Base-by-base conservation (phyloP, 139 green algal species). In the Chlamydomonas sphaeroides region DNA sequence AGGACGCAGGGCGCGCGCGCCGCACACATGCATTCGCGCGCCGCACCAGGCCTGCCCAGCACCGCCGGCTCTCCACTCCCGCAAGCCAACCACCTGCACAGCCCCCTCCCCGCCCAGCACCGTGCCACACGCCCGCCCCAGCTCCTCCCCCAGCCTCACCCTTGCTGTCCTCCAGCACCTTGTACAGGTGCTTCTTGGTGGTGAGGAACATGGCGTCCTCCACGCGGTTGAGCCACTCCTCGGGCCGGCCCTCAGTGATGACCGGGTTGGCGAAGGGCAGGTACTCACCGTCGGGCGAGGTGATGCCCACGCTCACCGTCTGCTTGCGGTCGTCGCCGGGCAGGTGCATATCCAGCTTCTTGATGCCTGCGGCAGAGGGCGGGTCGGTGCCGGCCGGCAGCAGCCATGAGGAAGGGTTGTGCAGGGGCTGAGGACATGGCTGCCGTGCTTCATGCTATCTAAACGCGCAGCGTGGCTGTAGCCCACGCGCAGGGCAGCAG, bases 221-320 rank as follows among this genome's bases (percentile, higher is more conserved):
- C 53, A 97, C 92, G 30, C 88, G 69, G 87, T 96, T 96, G 21
- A 98, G 91, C 95, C 95, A 98, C 73, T 97, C 93, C 87, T 98
- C 95, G 21, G 94, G 93, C 38, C 92, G 86, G 18, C 95, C 94
- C 81, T 97, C 92, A 14, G 92, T 95, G 36, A 94, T 72, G 39
- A 97, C 86, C 1, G 86, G 84, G 6, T 56, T 78, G 62, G 79
- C 61, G 62, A 98, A 94, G 2, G 94, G 92, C 33, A 98, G 89
- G 82, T 94, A 93, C 87, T 98, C 95, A 26, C 92, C 90, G 85
- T 98, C 94, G n/a, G 90, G 92, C 1, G 92, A 94, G 74, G 79
- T 87, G 66, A 96, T 93, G 35, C 90, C 94, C 28, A 88, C 77
- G 25, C 87, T 89, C 75, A 94, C 86, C 39, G 86, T 95, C 65